Percentiles rank a stretch among this genome's conserved stretches.
Evolutionary conservation across 768 basidiomycete genomes (phyloP).

Genomic region (Hortiboletus campestris): DNA sequence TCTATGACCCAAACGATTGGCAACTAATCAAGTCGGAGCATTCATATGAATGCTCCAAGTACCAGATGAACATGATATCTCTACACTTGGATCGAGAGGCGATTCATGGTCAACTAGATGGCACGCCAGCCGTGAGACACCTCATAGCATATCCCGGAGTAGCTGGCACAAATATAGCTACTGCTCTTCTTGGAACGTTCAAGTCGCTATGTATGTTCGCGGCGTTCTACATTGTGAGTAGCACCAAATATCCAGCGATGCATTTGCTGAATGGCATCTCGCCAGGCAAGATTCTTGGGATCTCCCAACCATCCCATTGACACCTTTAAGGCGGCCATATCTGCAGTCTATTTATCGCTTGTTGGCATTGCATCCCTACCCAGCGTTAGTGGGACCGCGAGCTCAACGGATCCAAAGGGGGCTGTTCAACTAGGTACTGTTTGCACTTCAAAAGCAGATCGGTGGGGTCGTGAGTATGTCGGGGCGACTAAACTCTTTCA

Average conservation of each 20-base stretch:
- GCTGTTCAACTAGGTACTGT: conserved; percentile 31
- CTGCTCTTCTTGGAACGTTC: conserved; percentile 44
- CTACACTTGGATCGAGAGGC: conserved; percentile 51
- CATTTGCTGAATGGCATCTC: conserved; percentile 1
- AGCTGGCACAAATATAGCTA: conserved; percentile 60
- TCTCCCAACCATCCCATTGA: conserved; percentile 65
- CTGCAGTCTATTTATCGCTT: conserved; percentile 66
- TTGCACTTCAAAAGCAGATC: conserved; percentile 55
- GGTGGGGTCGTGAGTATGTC: conserved; percentile 55
- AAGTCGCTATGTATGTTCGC: conserved; percentile 48
- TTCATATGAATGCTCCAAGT: conserved; percentile 73
- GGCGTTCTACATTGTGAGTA: conserved; percentile 63
- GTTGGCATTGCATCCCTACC: conserved; percentile 53
- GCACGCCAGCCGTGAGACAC: conserved; percentile 40
- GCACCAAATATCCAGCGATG: neutral
- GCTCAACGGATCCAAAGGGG: conserved; percentile 10
- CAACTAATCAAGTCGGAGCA: conserved; percentile 59
- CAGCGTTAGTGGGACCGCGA: conserved; percentile 10
- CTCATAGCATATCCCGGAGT: conserved; percentile 70
- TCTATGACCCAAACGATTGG: conserved; percentile 66
- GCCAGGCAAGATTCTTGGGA: conserved; percentile 65
- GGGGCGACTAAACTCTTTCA: conserved; percentile 46
- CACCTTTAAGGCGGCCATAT: conserved; percentile 62
- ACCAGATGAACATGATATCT: conserved; percentile 70
- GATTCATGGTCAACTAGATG: conserved; percentile 21